These are phyloP conservation scores for Scytalidium lignicola DNA, from an alignment of 2,329 filamentous ascomycete species.

Conservation along the genomic window DNA sequence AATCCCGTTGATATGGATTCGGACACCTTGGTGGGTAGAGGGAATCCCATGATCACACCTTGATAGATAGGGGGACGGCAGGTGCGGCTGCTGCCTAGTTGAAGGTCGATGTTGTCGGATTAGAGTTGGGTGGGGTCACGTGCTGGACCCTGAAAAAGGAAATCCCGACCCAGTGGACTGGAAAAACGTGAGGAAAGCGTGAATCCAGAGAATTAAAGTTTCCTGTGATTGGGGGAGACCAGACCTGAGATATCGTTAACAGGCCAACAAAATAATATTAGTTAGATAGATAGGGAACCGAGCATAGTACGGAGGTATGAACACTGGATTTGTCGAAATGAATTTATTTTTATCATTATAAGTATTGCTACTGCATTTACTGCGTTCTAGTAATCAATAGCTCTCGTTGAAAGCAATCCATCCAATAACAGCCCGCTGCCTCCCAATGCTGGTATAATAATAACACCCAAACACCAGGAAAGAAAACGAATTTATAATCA, in stretches of 20 bases:
- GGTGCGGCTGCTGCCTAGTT: no score
- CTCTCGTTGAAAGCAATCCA: not conserved
- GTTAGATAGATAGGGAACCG: no score
- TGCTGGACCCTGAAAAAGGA: not conserved
- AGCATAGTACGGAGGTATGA: no score
- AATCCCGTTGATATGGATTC: no score
- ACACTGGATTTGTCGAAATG: no score
- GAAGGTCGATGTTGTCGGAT: not conserved
- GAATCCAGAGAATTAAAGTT: no score
- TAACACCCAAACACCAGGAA: not conserved
- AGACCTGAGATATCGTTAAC: no score
- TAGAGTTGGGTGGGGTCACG: not conserved
- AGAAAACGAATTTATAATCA: not conserved
- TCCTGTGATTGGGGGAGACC: no score
- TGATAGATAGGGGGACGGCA: not conserved
- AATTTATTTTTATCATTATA: not conserved
- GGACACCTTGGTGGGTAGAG: not conserved
- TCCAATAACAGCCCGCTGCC: not conserved
- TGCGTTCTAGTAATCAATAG: not conserved
- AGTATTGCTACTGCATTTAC: not conserved
- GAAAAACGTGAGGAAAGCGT: no score
- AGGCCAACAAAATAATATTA: no score
- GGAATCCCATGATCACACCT: not conserved
- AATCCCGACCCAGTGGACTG: no score
- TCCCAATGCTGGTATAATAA: not conserved